phyloP scores from a whole-genome alignment of 306 rosid genomes.

The Citrullus mucosospermus region DNA sequence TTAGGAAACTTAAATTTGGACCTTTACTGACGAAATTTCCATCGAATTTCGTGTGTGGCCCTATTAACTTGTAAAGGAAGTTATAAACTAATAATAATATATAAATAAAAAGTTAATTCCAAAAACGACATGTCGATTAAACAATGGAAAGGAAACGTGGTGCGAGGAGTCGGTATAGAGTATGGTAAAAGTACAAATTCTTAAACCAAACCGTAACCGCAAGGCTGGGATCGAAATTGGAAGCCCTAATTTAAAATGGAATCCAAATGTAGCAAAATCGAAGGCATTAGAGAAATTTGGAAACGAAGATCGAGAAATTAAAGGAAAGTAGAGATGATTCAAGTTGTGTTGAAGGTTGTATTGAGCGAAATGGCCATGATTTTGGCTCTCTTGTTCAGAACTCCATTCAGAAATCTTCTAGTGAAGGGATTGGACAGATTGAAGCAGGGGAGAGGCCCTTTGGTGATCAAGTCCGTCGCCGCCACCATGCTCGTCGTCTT shows the following conservation, averaged over 20 bases:
- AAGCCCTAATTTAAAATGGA: neutral
- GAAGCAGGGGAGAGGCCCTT: slow-evolving; percentile 7
- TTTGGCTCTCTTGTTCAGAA: slow-evolving; percentile 1
- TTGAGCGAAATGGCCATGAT: neutral
- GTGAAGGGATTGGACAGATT: neutral
- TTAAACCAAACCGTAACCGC: neutral
- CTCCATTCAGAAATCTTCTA: neutral
- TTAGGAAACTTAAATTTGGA: no score
- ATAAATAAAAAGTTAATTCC: neutral
- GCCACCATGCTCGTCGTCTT: slow-evolving; percentile 2
- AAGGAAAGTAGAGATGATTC: neutral
- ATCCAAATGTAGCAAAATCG: neutral
- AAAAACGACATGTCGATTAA: neutral
- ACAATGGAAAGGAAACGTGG: neutral
- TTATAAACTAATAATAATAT: no score
- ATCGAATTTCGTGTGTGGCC: no score
- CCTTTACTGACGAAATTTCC: no score
- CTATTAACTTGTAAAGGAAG: no score
- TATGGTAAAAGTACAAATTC: neutral
- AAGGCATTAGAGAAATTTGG: neutral
- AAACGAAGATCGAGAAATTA: neutral
- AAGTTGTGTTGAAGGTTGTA: neutral
- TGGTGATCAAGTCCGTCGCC: neutral
- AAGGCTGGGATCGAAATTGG: neutral
- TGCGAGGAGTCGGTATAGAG: neutral